These are phyloP conservation scores for Rhododendron henanense DNA, from an alignment of 148 eudicot genomes.

Conservation along the genomic window DNA sequence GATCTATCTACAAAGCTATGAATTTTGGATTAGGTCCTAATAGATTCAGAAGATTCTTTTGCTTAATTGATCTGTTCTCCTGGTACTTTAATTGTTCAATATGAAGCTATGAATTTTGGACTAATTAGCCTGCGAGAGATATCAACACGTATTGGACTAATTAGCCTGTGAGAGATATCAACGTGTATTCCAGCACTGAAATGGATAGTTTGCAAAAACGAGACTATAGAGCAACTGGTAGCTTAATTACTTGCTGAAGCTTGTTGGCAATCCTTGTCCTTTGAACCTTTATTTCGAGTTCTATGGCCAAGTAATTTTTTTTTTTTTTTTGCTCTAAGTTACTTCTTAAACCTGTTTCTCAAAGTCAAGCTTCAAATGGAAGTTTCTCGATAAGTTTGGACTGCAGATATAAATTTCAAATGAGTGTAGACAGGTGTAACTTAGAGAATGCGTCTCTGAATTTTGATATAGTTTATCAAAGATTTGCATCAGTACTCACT, in stretches of 20 bases:
- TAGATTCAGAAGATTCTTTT: neutral
- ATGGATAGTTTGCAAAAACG: neutral
- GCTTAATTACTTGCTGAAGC: neutral
- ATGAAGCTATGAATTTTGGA: too few species aligned
- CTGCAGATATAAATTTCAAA: neutral
- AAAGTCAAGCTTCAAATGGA: neutral
- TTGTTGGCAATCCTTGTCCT: neutral
- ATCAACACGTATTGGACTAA: neutral
- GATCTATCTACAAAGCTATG: neutral
- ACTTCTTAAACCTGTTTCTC: neutral
- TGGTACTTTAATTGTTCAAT: neutral
- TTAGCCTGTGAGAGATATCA: too few species aligned
- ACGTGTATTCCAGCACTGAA: neutral
- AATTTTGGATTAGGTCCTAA: neutral
- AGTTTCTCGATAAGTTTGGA: neutral
- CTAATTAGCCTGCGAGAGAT: too few species aligned
- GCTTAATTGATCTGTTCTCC: neutral
- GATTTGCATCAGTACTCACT: neutral
- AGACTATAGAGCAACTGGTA: neutral
- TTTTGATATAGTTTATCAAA: neutral
- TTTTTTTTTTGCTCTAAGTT: neutral
- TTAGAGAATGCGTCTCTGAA: neutral
- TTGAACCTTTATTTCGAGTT: neutral
- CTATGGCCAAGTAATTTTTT: neutral
- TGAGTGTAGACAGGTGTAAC: neutral